phyloP scores from a whole-genome alignment of 192 early-diverging fungal species.

The Dissophora ornata region DNA sequence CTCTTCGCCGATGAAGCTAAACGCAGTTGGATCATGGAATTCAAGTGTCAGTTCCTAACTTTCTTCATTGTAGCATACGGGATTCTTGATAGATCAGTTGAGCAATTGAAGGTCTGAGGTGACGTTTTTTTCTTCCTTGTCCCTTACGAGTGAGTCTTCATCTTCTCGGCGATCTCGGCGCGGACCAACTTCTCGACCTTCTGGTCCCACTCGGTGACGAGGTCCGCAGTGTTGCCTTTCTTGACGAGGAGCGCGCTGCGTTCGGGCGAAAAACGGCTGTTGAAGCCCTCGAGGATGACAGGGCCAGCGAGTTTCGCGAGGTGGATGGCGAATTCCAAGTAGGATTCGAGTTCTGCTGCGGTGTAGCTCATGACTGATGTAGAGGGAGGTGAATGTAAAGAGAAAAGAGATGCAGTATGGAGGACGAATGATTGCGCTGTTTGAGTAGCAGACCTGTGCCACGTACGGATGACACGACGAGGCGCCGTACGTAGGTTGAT shows the following conservation, averaged over 20 bases:
- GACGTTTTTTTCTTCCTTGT: too few species aligned
- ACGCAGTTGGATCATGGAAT: neutral
- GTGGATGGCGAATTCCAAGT: constrained; percentile 60
- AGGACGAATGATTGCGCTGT: too few species aligned
- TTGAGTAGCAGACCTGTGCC: too few species aligned
- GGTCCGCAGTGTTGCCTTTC: constrained; percentile 74
- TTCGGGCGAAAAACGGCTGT: constrained; percentile 55
- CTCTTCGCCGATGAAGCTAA: constrained; percentile 92
- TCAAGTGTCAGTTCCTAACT: too few species aligned
- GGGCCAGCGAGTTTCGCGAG: constrained; percentile 69
- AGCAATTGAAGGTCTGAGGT: too few species aligned
- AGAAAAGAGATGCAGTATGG: neutral
- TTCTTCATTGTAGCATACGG: neutral
- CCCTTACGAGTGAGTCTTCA: constrained; percentile 57
- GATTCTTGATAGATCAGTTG: too few species aligned
- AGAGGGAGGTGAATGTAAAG: neutral
- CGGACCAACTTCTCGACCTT: constrained; percentile 76
- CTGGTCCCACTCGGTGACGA: constrained; percentile 90
- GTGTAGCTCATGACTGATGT: constrained; percentile 36
- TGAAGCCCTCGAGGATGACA: constrained; percentile 67
- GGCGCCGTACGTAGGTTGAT: too few species aligned
- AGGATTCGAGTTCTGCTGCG: constrained; percentile 45
- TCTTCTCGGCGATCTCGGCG: constrained; percentile 64
- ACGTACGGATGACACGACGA: too few species aligned
- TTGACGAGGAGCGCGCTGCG: constrained; percentile 61